Evolutionary conservation across 73 alveolate genomes (phyloP), one percentile per base, ranked within the genome.

Genomic region (Stentor roeselii): DNA sequence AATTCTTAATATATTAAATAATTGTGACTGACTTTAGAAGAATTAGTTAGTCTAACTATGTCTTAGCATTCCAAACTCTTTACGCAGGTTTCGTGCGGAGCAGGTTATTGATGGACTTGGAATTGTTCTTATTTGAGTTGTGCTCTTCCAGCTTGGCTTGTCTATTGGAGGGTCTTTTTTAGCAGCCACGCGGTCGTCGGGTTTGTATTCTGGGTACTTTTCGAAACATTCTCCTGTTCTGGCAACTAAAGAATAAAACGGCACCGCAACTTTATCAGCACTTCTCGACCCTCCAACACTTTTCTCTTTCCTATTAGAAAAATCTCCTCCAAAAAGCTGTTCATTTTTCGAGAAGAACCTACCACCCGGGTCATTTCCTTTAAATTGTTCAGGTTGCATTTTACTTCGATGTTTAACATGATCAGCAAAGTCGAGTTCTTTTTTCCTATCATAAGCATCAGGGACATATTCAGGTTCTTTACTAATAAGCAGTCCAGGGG

Each of bases 391-490:
- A 4, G 75, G 90, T 60, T 77, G 82, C 50, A 89, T 32, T 39
- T 86, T 86, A 40, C 59, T 50, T 42, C 42, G 30, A 80, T 89
- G 92, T 21, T 89, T 83, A 59, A 67, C 80, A 30, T 42, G 42
- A 58, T 90, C 93, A 61, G 87, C 83, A 34, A 61, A 67, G 11
- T 3, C 86, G 0, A 90, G 6, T 75, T 88, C 90, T 59, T 83
- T 83, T 84, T 60, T 78, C 60, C 92, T 84, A 50, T 90, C 90
- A 75, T 80, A 90, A 31, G 92, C 90, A 76, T 90, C 96, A 3
- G 83, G 76, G 3, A 67, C 41, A 67, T 89, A 58, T 27, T 67
- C 83, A 50, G 39, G 60, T 35, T 83, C 82, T 39, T 11, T n/a
- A 30, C 59, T 31, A 36, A 83, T 40, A 3, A 83, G 75, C 30